These are phyloP conservation scores for Pseudogymnoascus sp. DNA, from an alignment of 2,329 filamentous ascomycete species.

Conservation along the genomic window DNA sequence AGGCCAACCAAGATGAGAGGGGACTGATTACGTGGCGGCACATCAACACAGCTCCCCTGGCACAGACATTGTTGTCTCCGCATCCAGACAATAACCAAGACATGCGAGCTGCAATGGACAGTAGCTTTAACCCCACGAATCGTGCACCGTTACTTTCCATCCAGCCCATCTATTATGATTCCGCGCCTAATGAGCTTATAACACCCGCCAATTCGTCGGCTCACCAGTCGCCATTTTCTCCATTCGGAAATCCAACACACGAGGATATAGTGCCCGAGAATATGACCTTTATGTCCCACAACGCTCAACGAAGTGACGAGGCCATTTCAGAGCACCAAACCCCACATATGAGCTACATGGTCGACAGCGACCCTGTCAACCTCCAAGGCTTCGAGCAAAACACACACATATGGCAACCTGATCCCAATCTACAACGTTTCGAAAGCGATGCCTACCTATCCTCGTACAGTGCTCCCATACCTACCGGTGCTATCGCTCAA, in stretches of 20 bases:
- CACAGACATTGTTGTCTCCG: conserved; percentile 23
- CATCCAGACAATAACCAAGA: conserved; percentile 13
- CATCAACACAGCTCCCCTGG: conserved; percentile 29
- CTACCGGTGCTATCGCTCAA: background rate
- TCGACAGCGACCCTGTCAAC: background rate
- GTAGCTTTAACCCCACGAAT: background rate
- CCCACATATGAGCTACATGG: background rate
- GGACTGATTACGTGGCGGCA: conserved; percentile 53
- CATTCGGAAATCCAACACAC: background rate
- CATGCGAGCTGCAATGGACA: background rate
- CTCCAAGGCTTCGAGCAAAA: background rate
- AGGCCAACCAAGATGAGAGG: conserved; percentile 40
- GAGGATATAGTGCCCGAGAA: background rate
- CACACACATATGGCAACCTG: background rate
- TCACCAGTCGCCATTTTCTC: conserved; percentile 1
- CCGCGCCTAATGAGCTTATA: background rate
- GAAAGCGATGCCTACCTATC: background rate
- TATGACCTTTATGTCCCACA: conserved; percentile 31
- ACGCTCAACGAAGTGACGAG: conserved; percentile 50
- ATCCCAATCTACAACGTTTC: background rate
- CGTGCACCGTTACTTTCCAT: background rate
- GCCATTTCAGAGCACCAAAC: conserved; percentile 34
- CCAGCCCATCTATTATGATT: background rate
- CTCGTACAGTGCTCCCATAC: background rate
- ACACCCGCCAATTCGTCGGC: background rate